Base-by-base conservation (phyloP, 1,284 basidiomycete genomes). In the Coriolopsis trogii region DNA sequence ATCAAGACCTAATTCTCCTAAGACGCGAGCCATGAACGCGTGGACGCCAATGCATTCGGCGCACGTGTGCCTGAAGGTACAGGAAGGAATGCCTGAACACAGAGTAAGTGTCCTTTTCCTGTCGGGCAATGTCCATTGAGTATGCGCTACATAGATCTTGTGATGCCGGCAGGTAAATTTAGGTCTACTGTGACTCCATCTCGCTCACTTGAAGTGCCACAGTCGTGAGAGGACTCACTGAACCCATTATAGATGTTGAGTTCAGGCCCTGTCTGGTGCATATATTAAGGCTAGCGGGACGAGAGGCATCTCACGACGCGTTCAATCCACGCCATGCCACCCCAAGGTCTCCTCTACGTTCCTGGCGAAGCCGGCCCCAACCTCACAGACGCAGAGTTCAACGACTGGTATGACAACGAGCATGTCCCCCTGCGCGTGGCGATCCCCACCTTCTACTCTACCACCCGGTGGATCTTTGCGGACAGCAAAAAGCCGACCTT, bases 341-440 rank as follows among this genome's bases (percentile, higher is more conserved):
- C 53, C 4, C 59, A 60, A 9, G 68, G 60, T 12, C 59, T 66
- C 29, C 57, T 70, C 24, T 58, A 66, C 51, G 68, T 67, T 6
- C 65, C 67, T 56, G 51, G 63, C 39, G 68, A 70, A 30, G 61
- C 65, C 3, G 69, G 68, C 4, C 41, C 61, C 3, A 43, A 42
- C n/a, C 63, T 71, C 36, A 15, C 63, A 15, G 61, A 67, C 24
- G 59, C 51, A 13, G 68, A 68, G 41, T 71, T 58, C 57, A 51
- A 64, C 40, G 78, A 82, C 60, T 86, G 84, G 84, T 85, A 84
- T 68, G 74, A 85, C 62, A 80, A 81, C 60, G 83, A 85, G 66
- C 83, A 85, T 61, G 75, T 85, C 33, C 83, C 83, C 0, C 70
- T 83, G 2, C 79, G 83, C 23, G 69, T 83, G 49, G 73, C 78